These are phyloP conservation scores for Saccharum spontaneum DNA, from an alignment of 176 grass and related monocot genomes.

Conservation along the genomic window DNA sequence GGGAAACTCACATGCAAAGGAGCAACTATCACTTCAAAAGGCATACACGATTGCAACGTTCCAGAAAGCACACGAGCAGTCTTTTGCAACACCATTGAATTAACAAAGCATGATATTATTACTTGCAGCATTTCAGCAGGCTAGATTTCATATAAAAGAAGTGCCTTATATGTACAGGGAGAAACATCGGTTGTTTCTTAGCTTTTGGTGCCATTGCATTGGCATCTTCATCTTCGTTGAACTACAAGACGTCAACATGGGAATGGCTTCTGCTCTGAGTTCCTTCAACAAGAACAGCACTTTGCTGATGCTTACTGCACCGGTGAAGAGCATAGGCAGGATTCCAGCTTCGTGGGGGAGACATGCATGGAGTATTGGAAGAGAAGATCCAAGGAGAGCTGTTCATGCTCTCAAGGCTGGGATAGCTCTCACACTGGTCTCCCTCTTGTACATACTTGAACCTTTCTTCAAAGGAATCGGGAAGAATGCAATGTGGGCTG, in stretches of 20 bases:
- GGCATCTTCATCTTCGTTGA: not conserved
- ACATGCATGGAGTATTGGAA: slow-evolving; percentile 54
- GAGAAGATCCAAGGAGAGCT: slow-evolving; percentile 70
- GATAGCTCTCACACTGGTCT: slow-evolving; percentile 68
- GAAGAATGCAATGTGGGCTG: slow-evolving; percentile 96
- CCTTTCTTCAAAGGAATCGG: slow-evolving; percentile 78
- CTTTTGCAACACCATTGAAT: slow-evolving; percentile 8
- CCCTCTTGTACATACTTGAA: slow-evolving; percentile 72
- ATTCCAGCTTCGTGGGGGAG: slow-evolving; percentile 45
- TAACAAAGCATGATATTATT: not conserved
- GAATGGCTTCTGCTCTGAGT: slow-evolving; percentile 40
- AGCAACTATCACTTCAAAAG: slow-evolving; percentile 25
- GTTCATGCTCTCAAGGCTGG: slow-evolving; percentile 90
- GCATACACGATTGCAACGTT: slow-evolving; percentile 45
- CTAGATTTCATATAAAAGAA: slow-evolving; percentile 41
- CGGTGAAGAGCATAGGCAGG: slow-evolving; percentile 42
- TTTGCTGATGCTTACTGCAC: slow-evolving; percentile 17
- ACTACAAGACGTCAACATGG: slow-evolving; percentile 7
- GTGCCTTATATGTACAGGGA: not conserved
- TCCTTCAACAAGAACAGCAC: slow-evolving; percentile 31
- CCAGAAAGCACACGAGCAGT: slow-evolving; percentile 44
- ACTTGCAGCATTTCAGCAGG: not conserved
- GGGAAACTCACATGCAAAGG: slow-evolving; percentile 43
- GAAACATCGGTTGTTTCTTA: slow-evolving; percentile 17
- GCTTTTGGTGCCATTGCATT: not conserved